Base-by-base conservation (phyloP, 257 asterid genomes). In the Knoxia roxburghii region DNA sequence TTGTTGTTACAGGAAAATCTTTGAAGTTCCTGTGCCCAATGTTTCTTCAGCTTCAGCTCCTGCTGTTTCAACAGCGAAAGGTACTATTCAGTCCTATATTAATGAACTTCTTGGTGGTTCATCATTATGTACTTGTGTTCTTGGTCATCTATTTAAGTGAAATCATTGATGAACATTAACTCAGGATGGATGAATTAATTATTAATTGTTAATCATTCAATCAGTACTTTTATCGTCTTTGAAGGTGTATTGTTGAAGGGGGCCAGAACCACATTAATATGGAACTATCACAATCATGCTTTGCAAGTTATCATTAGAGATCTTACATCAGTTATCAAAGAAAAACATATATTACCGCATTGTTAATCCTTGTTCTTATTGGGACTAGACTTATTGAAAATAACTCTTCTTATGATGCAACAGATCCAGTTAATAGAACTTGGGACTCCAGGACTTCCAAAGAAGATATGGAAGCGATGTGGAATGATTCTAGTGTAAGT, bases 401-500 rank as follows among this genome's bases (percentile, higher is more conserved):
- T 70, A 37, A 62, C 61, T 67, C 66, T 72, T 52, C 63, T n/a
- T 29, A 17, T 65, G 79, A 37, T 63, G 83, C 53, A 54, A 72
- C 79, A 80, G 84, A 48, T 60, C 81, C 83, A 21, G 65, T 49
- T 18, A 76, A 75, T 68, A 74, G 83, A 72, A 93, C 99, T 50
- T 90, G 97, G 97, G 97, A 90, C 74, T 83, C 95, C 23, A 81
- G 90, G 80, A 80, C 96, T 76, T 88, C 95, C 37, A 63, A 69
- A 56, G 87, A 84, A 77, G 97, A 88, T 79, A 88, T 90, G 97
- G 96, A 86, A 78, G 85, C 72, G 41, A 81, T 94, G 95, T 94
- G 99, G 99, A 86, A 78, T 69, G 66, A 84, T 75, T 81, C 81
- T 30, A 51, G 32, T 4, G 89, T 90, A 72, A 77, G 82, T 78